These are phyloP conservation scores for Pisolithus marmoratus DNA, from an alignment of 768 basidiomycete species.

Conservation along the genomic window DNA sequence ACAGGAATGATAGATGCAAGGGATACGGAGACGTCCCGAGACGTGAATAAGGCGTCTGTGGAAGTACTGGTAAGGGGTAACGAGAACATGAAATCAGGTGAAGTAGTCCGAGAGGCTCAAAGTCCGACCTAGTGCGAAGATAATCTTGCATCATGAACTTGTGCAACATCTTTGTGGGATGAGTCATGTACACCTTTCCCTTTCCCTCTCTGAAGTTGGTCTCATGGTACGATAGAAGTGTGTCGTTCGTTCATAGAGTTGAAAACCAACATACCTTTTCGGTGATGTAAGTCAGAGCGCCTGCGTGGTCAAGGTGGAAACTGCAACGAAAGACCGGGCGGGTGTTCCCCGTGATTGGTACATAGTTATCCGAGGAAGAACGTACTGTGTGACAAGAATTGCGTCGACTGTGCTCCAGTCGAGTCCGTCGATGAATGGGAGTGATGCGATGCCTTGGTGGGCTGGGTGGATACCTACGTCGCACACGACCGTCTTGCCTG, in stretches of 20 bases:
- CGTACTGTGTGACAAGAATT: slow-evolving; percentile 90
- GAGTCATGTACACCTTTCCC: slow-evolving; percentile 98
- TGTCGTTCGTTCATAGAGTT: neutral
- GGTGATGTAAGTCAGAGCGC: slow-evolving; percentile 90
- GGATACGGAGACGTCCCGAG: slow-evolving; percentile 73
- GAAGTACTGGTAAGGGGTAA: slow-evolving; percentile 45
- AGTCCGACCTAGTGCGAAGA: slow-evolving; percentile 76
- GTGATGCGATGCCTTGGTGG: slow-evolving; percentile 83
- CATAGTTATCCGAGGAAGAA: slow-evolving; percentile 8
- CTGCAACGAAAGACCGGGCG: slow-evolving; percentile 32
- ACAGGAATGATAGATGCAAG: slow-evolving; percentile 79
- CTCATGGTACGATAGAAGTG: slow-evolving; percentile 34
- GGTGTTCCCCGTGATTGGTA: too few species aligned
- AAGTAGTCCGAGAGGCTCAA: neutral
- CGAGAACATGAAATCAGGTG: neutral
- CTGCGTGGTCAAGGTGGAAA: slow-evolving; percentile 97
- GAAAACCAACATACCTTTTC: slow-evolving; percentile 67
- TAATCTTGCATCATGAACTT: slow-evolving; percentile 99
- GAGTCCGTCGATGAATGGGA: slow-evolving; percentile 92
- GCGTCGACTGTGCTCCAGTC: slow-evolving; percentile 98
- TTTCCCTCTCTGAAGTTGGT: slow-evolving; percentile 96
- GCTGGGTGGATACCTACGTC: slow-evolving; percentile 95
- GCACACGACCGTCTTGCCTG: slow-evolving; percentile 88
- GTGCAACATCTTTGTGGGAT: slow-evolving; percentile 95
- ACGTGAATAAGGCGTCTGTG: slow-evolving; percentile 69